Evolutionary conservation across 2,329 filamentous ascomycete genomes (phyloP), one percentile per base, ranked within the genome.

Genomic region (Fusarium sp.): DNA sequence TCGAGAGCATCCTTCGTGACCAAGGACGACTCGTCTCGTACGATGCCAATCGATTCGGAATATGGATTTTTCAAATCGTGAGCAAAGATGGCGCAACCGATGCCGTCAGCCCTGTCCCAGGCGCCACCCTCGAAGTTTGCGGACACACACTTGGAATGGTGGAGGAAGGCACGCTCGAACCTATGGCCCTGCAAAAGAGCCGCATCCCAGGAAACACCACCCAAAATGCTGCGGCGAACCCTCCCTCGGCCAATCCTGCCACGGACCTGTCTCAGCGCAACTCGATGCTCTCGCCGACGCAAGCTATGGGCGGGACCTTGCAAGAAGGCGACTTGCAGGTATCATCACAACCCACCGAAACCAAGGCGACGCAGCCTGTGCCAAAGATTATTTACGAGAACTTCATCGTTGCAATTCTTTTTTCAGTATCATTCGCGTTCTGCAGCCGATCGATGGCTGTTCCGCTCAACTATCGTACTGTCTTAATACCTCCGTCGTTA

Each of bases 11-110:
- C 24, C 79, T 90, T 62, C 85, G 89, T 70, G 85, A 84, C 69
- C 84, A 87, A 80, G 89, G 89, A 56, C 85, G 87, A 67, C 82
- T 90, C 57, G 87, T 88, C 3, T 86, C 87, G 59, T 86, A 87
- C 75, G 89, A 91, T 79, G 80, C 84, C 13, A 81, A 80, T 38
- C 83, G 87, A 67, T 85, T 85, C 52, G 85, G 83, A 11, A 80
- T 91, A 63, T 91, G 89, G 89, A 84, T 86, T 68, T 91, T 91
- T 75, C 84, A 84, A 29, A 81, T 90, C 22, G 69, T 81, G 4
- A 82, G 80, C 61, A 87, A 85, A 72, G 84, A 86, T 62, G 84
- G 79, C 35, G 74, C 74, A 16, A 74, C 69, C 62, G 74, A 78
- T 72, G 22, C 72, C n/a, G 69, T 71, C 38, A 73, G 58, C 57